These are phyloP conservation scores for Oldenlandia corymbosa DNA, from an alignment of 257 asterid genomes.

Conservation along the genomic window DNA sequence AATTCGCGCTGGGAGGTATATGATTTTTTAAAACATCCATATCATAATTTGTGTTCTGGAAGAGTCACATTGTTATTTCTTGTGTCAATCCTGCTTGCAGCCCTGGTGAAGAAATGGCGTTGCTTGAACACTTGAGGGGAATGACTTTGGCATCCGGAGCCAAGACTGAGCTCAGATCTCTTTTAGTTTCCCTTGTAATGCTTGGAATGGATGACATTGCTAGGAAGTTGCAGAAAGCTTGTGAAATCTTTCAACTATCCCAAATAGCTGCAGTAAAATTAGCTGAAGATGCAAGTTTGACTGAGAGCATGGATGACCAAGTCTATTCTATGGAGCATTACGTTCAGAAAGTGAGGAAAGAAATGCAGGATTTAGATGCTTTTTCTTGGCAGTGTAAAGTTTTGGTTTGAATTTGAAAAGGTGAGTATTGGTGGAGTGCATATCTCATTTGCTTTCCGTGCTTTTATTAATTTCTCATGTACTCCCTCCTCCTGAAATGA, in stretches of 20 bases:
- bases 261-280: slow-evolving; percentile 79
- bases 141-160: slow-evolving; percentile 76
- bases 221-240: slow-evolving; percentile 60
- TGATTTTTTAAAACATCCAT: slow-evolving; percentile 7
- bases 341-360: slow-evolving; percentile 38
- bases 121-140: slow-evolving; percentile 80
- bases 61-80: slow-evolving; percentile 6
- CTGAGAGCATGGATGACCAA: slow-evolving; percentile 43
- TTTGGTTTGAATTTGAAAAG: slow-evolving; percentile 32
- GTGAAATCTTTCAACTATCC: slow-evolving; percentile 64
- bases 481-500: too few relatives aligned
- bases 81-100: slow-evolving; percentile 31
- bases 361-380: slow-evolving; percentile 47
- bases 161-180: slow-evolving; percentile 59
- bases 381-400: slow-evolving; percentile 71
- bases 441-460: neutral
- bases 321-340: slow-evolving; percentile 54
- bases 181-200: slow-evolving; percentile 67
- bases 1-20: slow-evolving; percentile 96
- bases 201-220: slow-evolving; percentile 66
- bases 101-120: slow-evolving; percentile 85
- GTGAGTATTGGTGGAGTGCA: neutral
- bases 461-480: too few relatives aligned
- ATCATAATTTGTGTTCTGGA: neutral
- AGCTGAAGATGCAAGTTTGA: slow-evolving; percentile 49